These are phyloP conservation scores for Solanum microdontum DNA, from an alignment of 257 asterid genomes.

Conservation along the genomic window DNA sequence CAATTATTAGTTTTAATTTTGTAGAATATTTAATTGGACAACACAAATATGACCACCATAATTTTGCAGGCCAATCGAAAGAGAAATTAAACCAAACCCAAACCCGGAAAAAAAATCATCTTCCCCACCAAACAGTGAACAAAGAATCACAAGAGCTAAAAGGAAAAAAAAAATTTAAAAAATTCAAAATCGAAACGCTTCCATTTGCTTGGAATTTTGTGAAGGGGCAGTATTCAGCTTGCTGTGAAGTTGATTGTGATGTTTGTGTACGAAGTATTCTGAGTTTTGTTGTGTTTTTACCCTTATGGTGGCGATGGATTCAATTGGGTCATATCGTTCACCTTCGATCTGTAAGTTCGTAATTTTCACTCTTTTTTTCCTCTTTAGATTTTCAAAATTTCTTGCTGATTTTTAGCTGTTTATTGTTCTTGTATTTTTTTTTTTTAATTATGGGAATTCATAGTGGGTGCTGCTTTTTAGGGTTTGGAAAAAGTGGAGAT, in stretches of 20 bases:
- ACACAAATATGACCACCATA: background rate
- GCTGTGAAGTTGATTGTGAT: background rate
- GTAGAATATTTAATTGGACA: background rate
- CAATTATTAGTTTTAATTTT: background rate
- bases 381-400: background rate
- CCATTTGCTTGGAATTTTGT: background rate
- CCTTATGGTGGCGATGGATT: background rate
- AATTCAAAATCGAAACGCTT: background rate
- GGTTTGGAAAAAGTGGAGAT: conserved; percentile 6
- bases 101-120: background rate
- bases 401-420: background rate
- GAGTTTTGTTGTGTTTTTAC: background rate
- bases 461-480: background rate
- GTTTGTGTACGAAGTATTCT: background rate
- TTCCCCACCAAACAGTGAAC: background rate
- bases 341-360: conserved; percentile 4
- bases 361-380: background rate
- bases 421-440: background rate
- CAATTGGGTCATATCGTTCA: background rate
- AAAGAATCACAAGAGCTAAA: background rate
- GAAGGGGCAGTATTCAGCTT: background rate
- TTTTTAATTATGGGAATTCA: background rate
- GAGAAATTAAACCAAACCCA: background rate
- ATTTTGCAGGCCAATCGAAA: conserved; percentile 2
- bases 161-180: background rate